phyloP scores from a whole-genome alignment of 1,284 basidiomycete species.

The Apiotrichum veenhuisii region DNA sequence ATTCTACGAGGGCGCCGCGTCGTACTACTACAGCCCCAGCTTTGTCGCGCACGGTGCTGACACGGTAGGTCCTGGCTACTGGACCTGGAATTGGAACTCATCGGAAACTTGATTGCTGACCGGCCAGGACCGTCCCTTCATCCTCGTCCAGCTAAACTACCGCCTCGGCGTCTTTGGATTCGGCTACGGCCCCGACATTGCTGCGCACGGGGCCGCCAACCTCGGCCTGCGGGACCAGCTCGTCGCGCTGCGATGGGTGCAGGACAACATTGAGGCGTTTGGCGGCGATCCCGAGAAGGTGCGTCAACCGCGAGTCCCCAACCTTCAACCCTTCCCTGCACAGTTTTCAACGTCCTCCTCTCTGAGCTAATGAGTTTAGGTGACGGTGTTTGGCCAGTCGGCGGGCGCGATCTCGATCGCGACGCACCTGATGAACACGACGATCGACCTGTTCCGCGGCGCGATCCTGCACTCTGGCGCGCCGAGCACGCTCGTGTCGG shows the following conservation, averaged over 20 bases:
- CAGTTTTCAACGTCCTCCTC: too few species aligned
- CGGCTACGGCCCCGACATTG: conserved; percentile 37
- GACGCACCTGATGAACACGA: conserved; percentile 33
- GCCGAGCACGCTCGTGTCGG: neutral
- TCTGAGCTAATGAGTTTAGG: conserved; percentile 7
- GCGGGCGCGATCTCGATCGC: conserved; percentile 46
- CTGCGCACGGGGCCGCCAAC: conserved; percentile 40
- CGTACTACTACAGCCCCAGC: conserved; percentile 22
- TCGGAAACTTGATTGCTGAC: neutral
- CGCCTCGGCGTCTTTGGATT: conserved; percentile 54
- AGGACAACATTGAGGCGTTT: conserved; percentile 51
- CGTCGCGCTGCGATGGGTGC: conserved; percentile 54
- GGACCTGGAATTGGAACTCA: neutral
- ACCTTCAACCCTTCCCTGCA: too few species aligned
- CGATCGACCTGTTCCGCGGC: conserved; percentile 40
- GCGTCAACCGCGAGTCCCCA: too few species aligned
- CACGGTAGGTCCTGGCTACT: conserved; percentile 3
- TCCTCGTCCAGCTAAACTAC: conserved; percentile 52
- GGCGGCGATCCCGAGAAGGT: conserved; percentile 52
- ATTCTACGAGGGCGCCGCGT: conserved; percentile 24
- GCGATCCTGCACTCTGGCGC: conserved; percentile 50
- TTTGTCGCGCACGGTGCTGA: conserved; percentile 13
- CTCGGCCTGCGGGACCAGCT: conserved; percentile 51
- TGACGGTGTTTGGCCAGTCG: conserved; percentile 48
- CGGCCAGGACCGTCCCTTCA: conserved; percentile 40